These are phyloP conservation scores for Verbascum thapsus DNA, from an alignment of 257 asterid genomes.

Conservation along the genomic window DNA sequence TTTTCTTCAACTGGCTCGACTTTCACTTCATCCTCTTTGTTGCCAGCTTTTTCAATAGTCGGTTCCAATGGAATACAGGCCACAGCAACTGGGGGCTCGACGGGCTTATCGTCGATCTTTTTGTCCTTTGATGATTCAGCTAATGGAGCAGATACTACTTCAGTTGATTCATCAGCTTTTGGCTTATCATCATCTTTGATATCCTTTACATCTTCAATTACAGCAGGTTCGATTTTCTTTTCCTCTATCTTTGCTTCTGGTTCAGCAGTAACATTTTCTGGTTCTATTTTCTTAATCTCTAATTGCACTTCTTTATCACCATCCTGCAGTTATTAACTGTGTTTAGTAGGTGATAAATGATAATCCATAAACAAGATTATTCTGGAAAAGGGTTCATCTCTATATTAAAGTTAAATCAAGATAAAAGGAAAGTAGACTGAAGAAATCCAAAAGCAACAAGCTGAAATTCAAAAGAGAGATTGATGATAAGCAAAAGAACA, in stretches of 20 bases:
- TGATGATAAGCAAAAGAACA: no score
- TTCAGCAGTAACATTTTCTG: conserved; percentile 36
- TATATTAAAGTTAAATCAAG: no score
- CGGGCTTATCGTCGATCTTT: conserved; percentile 19
- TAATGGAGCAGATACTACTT: conserved; percentile 24
- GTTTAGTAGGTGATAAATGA: no score
- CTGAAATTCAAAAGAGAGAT: no score
- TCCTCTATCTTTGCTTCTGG: conserved; percentile 33
- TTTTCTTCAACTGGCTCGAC: no score
- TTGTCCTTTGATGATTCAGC: conserved; percentile 29
- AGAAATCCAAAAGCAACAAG: no score
- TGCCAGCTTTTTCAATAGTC: conserved; percentile 5
- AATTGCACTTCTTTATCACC: conserved; percentile 58
- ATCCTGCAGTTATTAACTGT: conserved; percentile 44
- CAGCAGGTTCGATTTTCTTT: conserved; percentile 25
- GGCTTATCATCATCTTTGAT: conserved; percentile 28
- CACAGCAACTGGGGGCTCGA: not conserved
- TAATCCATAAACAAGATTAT: no score
- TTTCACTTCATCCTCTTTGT: conserved; percentile 28
- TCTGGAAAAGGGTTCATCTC: not conserved
- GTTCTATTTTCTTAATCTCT: conserved; percentile 45
- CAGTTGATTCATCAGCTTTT: conserved; percentile 23
- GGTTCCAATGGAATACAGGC: conserved; percentile 11
- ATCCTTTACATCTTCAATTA: no score
- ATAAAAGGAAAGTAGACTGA: no score